A percentile compares a stretch with the other conserved stretches of the same genome.
Conservation (phyloP, 73 alveolate species). For the Paramecium sexaurelia region DNA sequence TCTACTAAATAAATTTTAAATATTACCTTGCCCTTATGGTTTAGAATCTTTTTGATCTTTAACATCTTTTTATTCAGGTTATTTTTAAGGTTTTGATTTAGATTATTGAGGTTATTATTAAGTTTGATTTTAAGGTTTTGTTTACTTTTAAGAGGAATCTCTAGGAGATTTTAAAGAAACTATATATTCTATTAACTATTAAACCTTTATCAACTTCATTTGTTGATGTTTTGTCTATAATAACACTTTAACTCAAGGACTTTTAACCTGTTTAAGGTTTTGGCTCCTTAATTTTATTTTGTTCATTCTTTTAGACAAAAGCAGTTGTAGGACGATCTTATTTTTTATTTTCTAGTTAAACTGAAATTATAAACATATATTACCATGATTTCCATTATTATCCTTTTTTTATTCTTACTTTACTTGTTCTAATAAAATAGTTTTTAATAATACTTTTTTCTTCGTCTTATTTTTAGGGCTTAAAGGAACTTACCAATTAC, state of each 20-base stretch:
- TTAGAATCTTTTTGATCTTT: slow-evolving; percentile 1
- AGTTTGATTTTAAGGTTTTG: background rate
- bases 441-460: background rate
- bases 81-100: background rate
- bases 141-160: background rate
- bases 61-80: background rate
- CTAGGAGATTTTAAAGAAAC: background rate
- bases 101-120: background rate
- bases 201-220: background rate
- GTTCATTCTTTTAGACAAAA: background rate
- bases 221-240: background rate
- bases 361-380: background rate
- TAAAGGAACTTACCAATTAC: background rate
- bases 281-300: background rate
- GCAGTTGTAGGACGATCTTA: slow-evolving; percentile 20
- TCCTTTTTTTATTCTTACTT: background rate
- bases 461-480: background rate
- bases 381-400: slow-evolving; percentile 20
- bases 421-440: background rate
- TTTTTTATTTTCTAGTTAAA: background rate
- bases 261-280: background rate
- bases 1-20: background rate
- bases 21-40: background rate
- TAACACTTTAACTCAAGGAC: background rate
- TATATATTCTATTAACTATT: background rate